These are phyloP conservation scores for Ophiostoma fasciatum DNA, from an alignment of 2,329 filamentous ascomycete species.

Conservation along the genomic window DNA sequence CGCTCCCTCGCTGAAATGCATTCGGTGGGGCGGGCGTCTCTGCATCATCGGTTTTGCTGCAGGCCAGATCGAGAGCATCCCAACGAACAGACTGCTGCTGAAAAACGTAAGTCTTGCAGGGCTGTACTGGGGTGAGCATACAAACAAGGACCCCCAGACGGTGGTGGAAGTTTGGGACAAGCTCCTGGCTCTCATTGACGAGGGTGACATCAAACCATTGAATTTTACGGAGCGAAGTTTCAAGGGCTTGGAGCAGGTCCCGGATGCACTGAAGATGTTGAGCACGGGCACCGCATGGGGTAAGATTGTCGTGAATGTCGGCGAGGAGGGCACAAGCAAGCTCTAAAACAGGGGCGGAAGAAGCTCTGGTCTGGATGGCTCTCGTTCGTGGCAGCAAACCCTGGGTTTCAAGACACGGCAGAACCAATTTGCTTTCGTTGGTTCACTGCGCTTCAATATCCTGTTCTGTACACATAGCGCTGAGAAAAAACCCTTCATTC, in stretches of 20 bases:
- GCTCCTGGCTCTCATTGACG: neutral
- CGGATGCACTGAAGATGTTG: neutral
- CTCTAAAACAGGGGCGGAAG: too few relatives aligned
- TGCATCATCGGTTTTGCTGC: neutral
- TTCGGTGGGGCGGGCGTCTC: neutral
- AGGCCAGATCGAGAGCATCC: neutral
- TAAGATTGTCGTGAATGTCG: neutral
- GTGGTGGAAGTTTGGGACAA: neutral
- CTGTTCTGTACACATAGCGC: too few relatives aligned
- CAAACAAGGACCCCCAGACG: neutral
- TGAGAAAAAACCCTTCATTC: too few relatives aligned
- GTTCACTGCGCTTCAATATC: too few relatives aligned
- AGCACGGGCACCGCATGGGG: neutral
- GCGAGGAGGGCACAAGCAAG: neutral
- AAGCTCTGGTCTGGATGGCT: too few relatives aligned
- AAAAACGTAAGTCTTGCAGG: neutral
- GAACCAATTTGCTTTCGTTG: too few relatives aligned
- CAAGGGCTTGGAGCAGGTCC: neutral
- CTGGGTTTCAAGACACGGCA: too few relatives aligned
- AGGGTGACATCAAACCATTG: neutral
- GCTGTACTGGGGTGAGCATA: neutral
- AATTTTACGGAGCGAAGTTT: neutral
- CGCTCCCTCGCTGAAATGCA: neutral
- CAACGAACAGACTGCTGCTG: neutral
- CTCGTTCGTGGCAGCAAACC: too few relatives aligned